These are phyloP conservation scores for Paracamarosporium sp. DNA, from an alignment of 2,329 filamentous ascomycete genomes.

Conservation along the genomic window DNA sequence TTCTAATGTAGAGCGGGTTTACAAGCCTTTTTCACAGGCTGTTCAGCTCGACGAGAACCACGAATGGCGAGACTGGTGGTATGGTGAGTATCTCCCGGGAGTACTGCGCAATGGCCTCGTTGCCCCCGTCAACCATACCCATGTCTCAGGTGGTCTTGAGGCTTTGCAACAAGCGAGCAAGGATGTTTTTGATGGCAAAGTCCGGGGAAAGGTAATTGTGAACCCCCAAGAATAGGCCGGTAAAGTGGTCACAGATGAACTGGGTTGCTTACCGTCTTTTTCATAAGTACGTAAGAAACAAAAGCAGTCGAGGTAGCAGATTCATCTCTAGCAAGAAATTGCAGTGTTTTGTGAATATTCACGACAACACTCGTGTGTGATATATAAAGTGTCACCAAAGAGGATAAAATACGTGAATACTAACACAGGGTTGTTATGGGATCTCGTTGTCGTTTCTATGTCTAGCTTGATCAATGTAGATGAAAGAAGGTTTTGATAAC, in stretches of 20 bases:
- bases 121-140: slow-evolving; percentile 29
- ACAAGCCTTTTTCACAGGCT: slow-evolving; percentile 34
- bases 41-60: slow-evolving; percentile 27
- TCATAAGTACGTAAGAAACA: not conserved
- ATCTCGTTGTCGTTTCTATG: not conserved
- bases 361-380: no score
- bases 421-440: no score
- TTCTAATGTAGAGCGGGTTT: slow-evolving; percentile 29
- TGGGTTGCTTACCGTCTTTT: not conserved
- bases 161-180: slow-evolving; percentile 30
- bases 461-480: not conserved
- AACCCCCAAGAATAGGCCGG: slow-evolving; percentile 29
- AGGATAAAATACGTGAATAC: no score
- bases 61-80: slow-evolving; percentile 33
- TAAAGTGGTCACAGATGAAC: not conserved
- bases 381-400: no score
- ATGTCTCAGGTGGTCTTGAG: slow-evolving; percentile 27
- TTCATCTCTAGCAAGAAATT: not conserved
- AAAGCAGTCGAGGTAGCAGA: not conserved
- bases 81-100: slow-evolving; percentile 30
- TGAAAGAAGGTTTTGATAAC: not conserved
- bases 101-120: slow-evolving; percentile 28
- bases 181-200: slow-evolving; percentile 30
- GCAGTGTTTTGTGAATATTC: no score
- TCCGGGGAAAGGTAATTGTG: slow-evolving; percentile 29